Conservation (phyloP, 805 yeast genomes). For the Saccharomyces kudriavzevii region DNA sequence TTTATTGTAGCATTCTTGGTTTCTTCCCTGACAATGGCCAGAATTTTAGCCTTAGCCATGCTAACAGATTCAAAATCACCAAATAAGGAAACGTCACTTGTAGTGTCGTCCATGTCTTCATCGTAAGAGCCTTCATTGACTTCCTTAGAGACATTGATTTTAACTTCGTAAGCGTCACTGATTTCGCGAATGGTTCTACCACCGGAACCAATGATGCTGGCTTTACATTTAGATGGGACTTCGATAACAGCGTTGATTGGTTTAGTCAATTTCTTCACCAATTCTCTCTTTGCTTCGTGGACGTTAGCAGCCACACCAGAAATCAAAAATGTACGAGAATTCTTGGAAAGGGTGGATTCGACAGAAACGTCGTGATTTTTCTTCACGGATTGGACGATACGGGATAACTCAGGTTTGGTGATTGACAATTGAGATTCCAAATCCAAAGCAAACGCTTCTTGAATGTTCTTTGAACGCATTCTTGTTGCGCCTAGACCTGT, state of each 20-base stretch:
- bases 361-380: constrained; percentile 52
- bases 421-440: constrained; percentile 59
- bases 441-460: constrained; percentile 72
- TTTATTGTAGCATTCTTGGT: constrained; percentile 50
- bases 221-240: constrained; percentile 70
- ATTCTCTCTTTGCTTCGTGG: constrained; percentile 61
- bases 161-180: constrained; percentile 60
- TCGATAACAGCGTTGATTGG: constrained; percentile 54
- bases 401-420: constrained; percentile 57
- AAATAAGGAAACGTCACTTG: constrained; percentile 55
- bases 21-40: constrained; percentile 66
- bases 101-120: constrained; percentile 51
- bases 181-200: constrained; percentile 80
- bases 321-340: constrained; percentile 74
- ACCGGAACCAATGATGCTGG: constrained; percentile 78
- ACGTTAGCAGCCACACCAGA: constrained; percentile 66
- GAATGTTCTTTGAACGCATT: constrained; percentile 52
- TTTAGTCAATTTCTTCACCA: constrained; percentile 67
- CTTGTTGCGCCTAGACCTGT: constrained; percentile 34
- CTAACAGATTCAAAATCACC: constrained; percentile 83
- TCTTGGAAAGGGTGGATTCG: constrained; percentile 75
- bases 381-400: constrained; percentile 57
- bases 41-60: constrained; percentile 61
- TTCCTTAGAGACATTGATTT: constrained; percentile 45
- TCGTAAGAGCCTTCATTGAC: constrained; percentile 34